Conservation (phyloP, 1,139 yeast genomes). For the Diutina sp. region DNA sequence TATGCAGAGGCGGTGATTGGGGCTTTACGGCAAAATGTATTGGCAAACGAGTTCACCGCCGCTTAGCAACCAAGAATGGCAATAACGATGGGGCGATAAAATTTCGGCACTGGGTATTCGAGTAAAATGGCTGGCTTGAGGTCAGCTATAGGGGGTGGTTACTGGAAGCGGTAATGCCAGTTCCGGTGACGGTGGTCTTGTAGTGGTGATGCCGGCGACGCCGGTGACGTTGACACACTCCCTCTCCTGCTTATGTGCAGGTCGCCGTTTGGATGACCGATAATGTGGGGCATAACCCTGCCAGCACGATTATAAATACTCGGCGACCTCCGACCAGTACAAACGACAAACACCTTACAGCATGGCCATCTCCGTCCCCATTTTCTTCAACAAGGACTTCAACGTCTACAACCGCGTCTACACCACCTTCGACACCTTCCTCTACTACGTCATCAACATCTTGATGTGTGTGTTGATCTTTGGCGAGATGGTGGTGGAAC, state of each 20-base stretch:
- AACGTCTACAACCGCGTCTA: slow-evolving; percentile 7
- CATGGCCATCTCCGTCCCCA: background rate
- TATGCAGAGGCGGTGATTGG: background rate
- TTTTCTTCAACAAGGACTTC: background rate
- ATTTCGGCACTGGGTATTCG: background rate
- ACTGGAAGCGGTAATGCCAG: background rate
- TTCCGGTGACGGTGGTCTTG: background rate
- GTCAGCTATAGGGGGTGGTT: no score
- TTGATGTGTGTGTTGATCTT: slow-evolving; percentile 15
- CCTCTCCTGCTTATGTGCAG: background rate
- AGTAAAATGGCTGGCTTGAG: background rate
- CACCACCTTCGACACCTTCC: slow-evolving; percentile 13
- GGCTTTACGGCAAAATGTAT: no score
- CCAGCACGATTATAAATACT: background rate
- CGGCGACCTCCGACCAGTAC: background rate
- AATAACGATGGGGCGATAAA: background rate
- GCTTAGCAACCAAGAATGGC: background rate
- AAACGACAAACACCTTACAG: background rate
- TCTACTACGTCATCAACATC: slow-evolving; percentile 17
- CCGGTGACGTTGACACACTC: background rate
- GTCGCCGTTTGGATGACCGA: background rate
- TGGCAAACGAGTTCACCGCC: background rate
- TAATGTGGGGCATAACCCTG: background rate
- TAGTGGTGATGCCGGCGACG: background rate
- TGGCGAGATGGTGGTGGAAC: slow-evolving; percentile 13